A percentile compares a stretch with the other conserved stretches of the same genome.
phyloP scores from a whole-genome alignment of 176 grass and related monocot species.

The Echinochloa phyllopogon region DNA sequence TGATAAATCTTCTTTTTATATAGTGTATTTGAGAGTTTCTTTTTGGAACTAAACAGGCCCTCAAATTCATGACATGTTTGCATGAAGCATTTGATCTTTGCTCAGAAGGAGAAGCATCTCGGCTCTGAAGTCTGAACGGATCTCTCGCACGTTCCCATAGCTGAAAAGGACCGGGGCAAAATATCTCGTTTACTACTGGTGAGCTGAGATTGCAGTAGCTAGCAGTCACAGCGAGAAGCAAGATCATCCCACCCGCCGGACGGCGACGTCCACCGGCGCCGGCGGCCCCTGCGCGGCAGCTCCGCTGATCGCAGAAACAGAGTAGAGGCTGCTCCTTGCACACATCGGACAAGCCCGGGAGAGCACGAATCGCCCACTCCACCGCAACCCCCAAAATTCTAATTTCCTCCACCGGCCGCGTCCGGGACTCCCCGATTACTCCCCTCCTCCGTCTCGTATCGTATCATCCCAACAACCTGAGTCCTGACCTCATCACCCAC shows the following conservation, averaged over 20 bases:
- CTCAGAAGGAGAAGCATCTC: neutral
- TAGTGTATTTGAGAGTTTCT: no score
- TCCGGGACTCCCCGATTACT: neutral
- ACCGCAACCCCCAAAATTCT: constrained; percentile 18
- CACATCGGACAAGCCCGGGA: neutral
- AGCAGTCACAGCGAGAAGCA: neutral
- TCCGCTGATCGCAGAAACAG: constrained; percentile 4
- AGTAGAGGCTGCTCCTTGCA: neutral
- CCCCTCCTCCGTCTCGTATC: neutral
- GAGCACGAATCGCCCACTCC: constrained; percentile 14
- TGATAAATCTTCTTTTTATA: no score
- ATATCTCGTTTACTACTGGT: neutral
- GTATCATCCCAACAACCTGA: no score
- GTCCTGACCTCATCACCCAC: constrained; percentile 27
- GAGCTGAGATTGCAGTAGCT: neutral
- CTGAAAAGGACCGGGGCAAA: constrained; percentile 3
- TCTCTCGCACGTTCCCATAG: neutral
- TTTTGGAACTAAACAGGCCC: no score
- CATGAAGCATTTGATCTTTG: neutral
- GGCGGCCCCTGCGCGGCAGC: constrained; percentile 1
- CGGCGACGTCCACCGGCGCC: constrained; percentile 26
- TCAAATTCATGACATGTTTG: neutral
- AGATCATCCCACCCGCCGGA: neutral
- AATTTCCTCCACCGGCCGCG: constrained; percentile 9
- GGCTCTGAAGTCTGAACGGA: neutral